Percentiles rank a stretch among this genome's conserved stretches.
These are phyloP conservation scores for Diplotaxis tenuifolia DNA, from an alignment of 345 rosid species.

Conservation along the genomic window DNA sequence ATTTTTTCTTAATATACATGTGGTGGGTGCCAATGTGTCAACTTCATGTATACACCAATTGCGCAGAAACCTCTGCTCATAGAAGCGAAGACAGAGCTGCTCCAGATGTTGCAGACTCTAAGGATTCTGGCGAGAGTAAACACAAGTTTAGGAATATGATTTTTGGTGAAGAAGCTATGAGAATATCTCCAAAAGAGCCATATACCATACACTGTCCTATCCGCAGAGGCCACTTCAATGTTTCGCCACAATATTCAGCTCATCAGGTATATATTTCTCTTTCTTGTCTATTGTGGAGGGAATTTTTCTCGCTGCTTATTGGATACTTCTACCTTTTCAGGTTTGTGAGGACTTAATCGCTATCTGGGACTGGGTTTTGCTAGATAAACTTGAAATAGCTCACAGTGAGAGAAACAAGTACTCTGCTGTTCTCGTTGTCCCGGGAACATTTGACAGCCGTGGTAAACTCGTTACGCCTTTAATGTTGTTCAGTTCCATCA, in stretches of 20 bases:
- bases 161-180: conserved; percentile 87
- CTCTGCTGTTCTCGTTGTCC: conserved; percentile 80
- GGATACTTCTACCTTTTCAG: conserved; percentile 40
- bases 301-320: neutral
- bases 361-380: conserved; percentile 88
- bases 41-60: neutral
- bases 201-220: conserved; percentile 74
- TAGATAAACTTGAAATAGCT: conserved; percentile 62
- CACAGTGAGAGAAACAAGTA: conserved; percentile 64
- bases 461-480: conserved; percentile 45
- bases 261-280: conserved; percentile 59
- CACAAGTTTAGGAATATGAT: conserved; percentile 51
- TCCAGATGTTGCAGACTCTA: conserved; percentile 37
- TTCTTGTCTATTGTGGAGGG: neutral
- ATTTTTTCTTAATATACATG: neutral
- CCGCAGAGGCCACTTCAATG: conserved; percentile 91
- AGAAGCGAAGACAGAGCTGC: conserved; percentile 36
- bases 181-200: conserved; percentile 72
- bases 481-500: conserved; percentile 4
- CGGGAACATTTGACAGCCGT: conserved; percentile 79
- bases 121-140: conserved; percentile 44
- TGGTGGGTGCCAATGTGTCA: neutral
- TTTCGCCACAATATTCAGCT: conserved; percentile 68
- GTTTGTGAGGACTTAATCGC: conserved; percentile 78
- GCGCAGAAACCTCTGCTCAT: conserved; percentile 49